These are phyloP conservation scores for Pichia deserticola DNA, from an alignment of 805 yeast species.

Conservation along the genomic window DNA sequence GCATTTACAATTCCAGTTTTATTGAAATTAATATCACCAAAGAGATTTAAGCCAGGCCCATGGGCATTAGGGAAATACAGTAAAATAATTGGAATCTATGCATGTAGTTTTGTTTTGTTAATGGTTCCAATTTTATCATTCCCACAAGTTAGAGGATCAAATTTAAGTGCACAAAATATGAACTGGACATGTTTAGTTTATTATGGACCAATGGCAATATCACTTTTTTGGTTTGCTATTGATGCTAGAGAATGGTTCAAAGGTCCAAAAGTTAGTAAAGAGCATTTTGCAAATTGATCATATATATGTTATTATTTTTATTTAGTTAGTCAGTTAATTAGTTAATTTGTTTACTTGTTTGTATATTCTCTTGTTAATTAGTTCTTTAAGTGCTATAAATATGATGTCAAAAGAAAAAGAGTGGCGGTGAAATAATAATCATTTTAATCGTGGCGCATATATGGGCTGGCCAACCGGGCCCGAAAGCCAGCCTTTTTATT, in stretches of 20 bases:
- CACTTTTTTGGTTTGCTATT: conserved; percentile 35
- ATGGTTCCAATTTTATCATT: conserved; percentile 40
- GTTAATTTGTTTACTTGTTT: too few species aligned
- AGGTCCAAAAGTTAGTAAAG: conserved; percentile 40
- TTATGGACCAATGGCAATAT: conserved; percentile 30
- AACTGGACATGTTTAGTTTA: conserved; percentile 45
- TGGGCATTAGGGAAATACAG: conserved; percentile 37
- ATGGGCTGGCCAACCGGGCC: too few species aligned
- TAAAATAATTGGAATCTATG: conserved; percentile 30
- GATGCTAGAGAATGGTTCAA: conserved; percentile 46
- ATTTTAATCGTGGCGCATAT: too few species aligned
- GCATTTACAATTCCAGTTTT: conserved; percentile 39
- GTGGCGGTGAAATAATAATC: too few species aligned
- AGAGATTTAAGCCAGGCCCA: conserved; percentile 37
- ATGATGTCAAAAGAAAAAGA: too few species aligned
- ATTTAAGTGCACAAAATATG: conserved; percentile 35
- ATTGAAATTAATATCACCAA: conserved; percentile 35
- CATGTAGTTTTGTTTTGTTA: conserved; percentile 37
- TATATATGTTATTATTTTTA: too few species aligned
- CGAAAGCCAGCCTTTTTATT: too few species aligned
- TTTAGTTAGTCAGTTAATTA: too few species aligned
- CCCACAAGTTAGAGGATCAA: conserved; percentile 39
- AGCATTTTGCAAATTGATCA: conserved; percentile 45
- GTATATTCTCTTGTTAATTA: too few species aligned
- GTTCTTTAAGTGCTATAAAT: too few species aligned